A percentile compares a stretch with the other conserved stretches of the same genome.
Conservation (phyloP, 345 rosid species). For the Melaleuca quinquenervia region DNA sequence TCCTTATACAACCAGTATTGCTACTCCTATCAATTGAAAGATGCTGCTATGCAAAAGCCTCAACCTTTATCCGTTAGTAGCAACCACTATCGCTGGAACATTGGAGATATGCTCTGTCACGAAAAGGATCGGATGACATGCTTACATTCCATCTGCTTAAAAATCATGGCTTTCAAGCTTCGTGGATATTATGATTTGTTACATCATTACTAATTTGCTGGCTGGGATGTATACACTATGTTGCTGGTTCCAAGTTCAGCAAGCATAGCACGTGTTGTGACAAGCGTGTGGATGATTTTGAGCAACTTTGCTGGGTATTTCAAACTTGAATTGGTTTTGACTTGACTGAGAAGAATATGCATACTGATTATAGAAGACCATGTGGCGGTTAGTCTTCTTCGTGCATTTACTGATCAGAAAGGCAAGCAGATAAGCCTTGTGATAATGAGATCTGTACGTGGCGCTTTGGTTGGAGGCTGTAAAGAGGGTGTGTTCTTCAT, state of each 20-base stretch:
- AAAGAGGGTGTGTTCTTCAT: conserved; percentile 41
- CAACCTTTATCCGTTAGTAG: neutral
- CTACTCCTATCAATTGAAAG: neutral
- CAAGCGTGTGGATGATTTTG: conserved; percentile 89
- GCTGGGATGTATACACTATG: neutral
- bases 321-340: neutral
- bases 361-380: neutral
- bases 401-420: conserved; percentile 36
- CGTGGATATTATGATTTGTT: neutral
- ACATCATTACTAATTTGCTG: neutral
- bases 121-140: neutral
- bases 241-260: conserved; percentile 79
- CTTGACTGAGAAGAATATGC: neutral
- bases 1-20: neutral
- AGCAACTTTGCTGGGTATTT: conserved; percentile 89
- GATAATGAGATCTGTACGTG: neutral
- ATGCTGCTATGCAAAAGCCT: neutral
- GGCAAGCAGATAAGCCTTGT: conserved; percentile 23
- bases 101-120: neutral
- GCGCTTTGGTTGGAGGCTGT: neutral
- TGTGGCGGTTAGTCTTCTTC: conserved; percentile 28
- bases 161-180: neutral
- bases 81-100: neutral
- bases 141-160: neutral
- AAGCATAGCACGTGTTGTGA: conserved; percentile 86